Percentiles rank a stretch among this genome's conserved stretches.
Conservation (phyloP, 176 grass and related monocot genomes). For the Oryza coarctata region DNA sequence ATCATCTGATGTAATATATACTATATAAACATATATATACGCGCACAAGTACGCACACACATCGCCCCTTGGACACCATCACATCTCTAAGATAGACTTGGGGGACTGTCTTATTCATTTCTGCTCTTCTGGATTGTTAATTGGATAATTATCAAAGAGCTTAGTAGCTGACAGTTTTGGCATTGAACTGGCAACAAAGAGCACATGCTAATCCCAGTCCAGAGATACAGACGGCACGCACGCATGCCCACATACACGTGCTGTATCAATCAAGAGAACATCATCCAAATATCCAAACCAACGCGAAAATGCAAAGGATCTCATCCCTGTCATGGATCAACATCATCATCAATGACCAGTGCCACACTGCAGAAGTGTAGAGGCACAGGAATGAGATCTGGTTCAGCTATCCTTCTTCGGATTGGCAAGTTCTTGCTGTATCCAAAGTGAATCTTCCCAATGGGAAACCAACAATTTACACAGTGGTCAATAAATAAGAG, state of each 20-base stretch:
- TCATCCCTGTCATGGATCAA: background rate
- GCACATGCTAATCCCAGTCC: too few species aligned
- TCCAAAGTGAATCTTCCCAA: background rate
- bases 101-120: background rate
- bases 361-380: background rate
- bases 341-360: background rate
- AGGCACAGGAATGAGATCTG: background rate
- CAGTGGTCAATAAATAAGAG: conserved; percentile 16
- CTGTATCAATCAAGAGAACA: background rate
- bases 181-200: background rate
- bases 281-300: background rate
- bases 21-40: too few species aligned
- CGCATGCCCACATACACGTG: background rate
- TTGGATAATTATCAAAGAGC: background rate
- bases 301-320: background rate
- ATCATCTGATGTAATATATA: conserved; percentile 38
- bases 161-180: background rate
- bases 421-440: background rate
- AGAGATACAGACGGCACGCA: background rate
- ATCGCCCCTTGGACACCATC: conserved; percentile 1
- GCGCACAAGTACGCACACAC: too few species aligned
- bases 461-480: background rate
- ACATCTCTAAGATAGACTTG: background rate
- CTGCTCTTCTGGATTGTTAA: background rate
- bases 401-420: background rate